phyloP scores from a whole-genome alignment of 1,284 basidiomycete genomes.

The Cutaneotrichosporon arboriforme region DNA sequence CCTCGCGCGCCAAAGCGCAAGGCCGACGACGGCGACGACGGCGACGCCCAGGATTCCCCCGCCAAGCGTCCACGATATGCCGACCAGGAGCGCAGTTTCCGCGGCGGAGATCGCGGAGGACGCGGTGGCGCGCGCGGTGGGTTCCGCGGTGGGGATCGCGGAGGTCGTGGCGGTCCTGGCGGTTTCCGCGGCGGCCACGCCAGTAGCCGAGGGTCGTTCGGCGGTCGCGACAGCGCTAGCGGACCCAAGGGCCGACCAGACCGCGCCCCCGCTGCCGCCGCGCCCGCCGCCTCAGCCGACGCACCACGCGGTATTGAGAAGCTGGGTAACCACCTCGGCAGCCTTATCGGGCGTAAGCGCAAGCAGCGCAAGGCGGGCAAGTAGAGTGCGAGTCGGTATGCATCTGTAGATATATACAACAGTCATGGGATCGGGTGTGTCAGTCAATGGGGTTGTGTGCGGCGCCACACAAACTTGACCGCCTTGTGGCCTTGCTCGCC shows the following conservation, averaged over 20 bases:
- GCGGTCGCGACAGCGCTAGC: too few relatives aligned
- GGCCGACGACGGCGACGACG: slow-evolving; percentile 31
- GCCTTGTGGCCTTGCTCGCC: slow-evolving; percentile 8
- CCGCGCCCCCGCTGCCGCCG: too few relatives aligned
- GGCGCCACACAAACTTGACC: slow-evolving; percentile 10
- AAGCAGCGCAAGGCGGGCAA: slow-evolving; percentile 15
- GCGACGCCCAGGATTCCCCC: slow-evolving; percentile 25
- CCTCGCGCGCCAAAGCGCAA: slow-evolving; percentile 3
- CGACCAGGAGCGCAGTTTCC: slow-evolving; percentile 20
- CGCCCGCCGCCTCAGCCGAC: background rate
- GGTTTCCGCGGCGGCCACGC: too few relatives aligned
- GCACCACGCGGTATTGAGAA: slow-evolving; percentile 38
- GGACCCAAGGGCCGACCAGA: too few relatives aligned
- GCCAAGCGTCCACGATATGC: slow-evolving; percentile 9
- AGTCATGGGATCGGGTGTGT: too few relatives aligned
- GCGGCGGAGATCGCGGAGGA: too few relatives aligned
- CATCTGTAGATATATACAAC: background rate
- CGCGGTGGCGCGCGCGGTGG: too few relatives aligned
- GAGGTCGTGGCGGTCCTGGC: too few relatives aligned
- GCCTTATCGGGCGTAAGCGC: slow-evolving; percentile 48
- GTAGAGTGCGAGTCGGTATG: background rate
- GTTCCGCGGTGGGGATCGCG: too few relatives aligned
- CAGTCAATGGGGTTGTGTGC: too few relatives aligned
- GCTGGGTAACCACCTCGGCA: slow-evolving; percentile 42
- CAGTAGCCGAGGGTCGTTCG: too few relatives aligned